A percentile compares a stretch with the other conserved stretches of the same genome.
Conservation (phyloP, 2,329 filamentous ascomycete genomes). For the Sporothrix humicola region DNA sequence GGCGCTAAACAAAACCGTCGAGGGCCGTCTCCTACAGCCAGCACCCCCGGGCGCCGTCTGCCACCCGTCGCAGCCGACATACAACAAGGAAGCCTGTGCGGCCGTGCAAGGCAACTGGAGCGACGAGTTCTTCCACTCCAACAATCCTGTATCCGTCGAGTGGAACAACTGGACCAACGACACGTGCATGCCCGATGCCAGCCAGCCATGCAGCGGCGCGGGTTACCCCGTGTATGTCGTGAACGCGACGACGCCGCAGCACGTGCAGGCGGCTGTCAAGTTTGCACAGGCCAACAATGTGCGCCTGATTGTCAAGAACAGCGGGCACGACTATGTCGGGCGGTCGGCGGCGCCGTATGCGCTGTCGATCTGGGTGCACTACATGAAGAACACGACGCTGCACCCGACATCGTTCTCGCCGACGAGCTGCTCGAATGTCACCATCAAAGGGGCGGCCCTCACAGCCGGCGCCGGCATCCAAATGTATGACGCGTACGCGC, state of each 20-base stretch:
- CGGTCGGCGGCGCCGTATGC: constrained; percentile 56
- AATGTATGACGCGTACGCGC: constrained; percentile 55
- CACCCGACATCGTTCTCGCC: constrained; percentile 46
- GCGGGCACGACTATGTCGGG: constrained; percentile 51
- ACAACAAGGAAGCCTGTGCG: neutral
- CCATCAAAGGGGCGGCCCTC: constrained; percentile 56
- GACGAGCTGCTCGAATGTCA: constrained; percentile 18
- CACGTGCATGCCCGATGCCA: constrained; percentile 54
- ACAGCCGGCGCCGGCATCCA: constrained; percentile 54
- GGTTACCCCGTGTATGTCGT: constrained; percentile 33
- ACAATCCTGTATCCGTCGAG: constrained; percentile 47
- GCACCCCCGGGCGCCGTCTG: constrained; percentile 29
- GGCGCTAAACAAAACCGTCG: constrained; percentile 31
- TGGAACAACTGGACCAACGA: constrained; percentile 56
- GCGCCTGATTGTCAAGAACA: constrained; percentile 50
- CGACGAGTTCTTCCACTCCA: constrained; percentile 47
- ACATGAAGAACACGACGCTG: constrained; percentile 53
- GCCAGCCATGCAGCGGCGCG: constrained; percentile 47
- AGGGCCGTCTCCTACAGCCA: constrained; percentile 33
- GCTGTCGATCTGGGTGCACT: constrained; percentile 47
- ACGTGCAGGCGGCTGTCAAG: constrained; percentile 42
- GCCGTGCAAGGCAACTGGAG: constrained; percentile 26
- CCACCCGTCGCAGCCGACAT: constrained; percentile 31
- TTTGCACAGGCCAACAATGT: constrained; percentile 42
- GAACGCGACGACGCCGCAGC: constrained; percentile 47